Percentiles rank a stretch among this genome's conserved stretches.
These are phyloP conservation scores for Mycotypha africana DNA, from an alignment of 371 early-diverging fungal genomes.

Conservation along the genomic window DNA sequence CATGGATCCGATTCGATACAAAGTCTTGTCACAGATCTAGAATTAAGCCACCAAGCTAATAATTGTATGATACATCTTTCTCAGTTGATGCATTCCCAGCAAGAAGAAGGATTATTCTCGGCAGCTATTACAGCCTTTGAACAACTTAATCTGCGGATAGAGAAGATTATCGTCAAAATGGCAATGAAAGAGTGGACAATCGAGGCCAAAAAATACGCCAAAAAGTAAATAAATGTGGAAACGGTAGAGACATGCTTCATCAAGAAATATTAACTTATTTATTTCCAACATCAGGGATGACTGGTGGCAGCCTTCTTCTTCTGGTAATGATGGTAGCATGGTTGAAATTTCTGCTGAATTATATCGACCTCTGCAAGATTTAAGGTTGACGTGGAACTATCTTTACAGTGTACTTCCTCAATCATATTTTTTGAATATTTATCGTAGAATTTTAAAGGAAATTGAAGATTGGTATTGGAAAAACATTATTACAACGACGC, in stretches of 20 bases:
- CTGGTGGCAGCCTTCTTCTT: conserved; percentile 23
- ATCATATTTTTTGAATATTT: conserved; percentile 37
- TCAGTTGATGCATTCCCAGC: too few relatives aligned
- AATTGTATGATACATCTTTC: too few relatives aligned
- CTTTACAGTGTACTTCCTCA: conserved; percentile 42
- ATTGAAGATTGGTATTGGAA: conserved; percentile 64
- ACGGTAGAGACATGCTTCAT: not conserved
- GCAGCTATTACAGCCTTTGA: conserved; percentile 19
- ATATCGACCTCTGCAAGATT: conserved; percentile 47
- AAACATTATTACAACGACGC: conserved; percentile 49
- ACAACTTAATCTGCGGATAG: conserved; percentile 38
- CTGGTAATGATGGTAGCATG: not conserved
- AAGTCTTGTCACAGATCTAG: too few relatives aligned
- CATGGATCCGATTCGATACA: conserved; percentile 6
- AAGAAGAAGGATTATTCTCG: conserved; percentile 13
- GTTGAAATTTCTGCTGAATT: conserved; percentile 58
- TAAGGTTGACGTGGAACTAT: conserved; percentile 42
- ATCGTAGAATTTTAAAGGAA: conserved; percentile 39
- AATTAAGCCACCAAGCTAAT: too few relatives aligned
- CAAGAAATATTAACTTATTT: too few relatives aligned
- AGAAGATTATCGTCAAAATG: conserved; percentile 48
- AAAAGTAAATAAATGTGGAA: conserved; percentile 58
- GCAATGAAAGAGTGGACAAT: conserved; percentile 56
- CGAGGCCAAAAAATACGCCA: conserved; percentile 50
- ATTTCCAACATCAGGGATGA: conserved; percentile 18